These are phyloP conservation scores for Zygosaccharomyces siamensis DNA, from an alignment of 805 yeast species.

Conservation along the genomic window DNA sequence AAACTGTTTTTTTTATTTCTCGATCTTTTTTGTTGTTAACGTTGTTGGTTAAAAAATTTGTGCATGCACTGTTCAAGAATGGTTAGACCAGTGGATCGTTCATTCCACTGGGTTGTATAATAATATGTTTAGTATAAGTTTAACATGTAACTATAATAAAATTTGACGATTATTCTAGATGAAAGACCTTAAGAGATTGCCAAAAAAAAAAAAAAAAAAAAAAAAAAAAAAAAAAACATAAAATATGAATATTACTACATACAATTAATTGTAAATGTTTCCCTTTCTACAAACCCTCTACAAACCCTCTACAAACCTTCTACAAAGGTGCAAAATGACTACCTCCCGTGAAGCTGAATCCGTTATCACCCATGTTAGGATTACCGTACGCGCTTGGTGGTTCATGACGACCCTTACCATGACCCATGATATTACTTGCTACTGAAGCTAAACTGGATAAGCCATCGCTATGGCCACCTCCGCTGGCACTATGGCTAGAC, in stretches of 20 bases:
- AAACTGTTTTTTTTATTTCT: background rate
- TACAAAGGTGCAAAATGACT: constrained; percentile 1
- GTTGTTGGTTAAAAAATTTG: background rate
- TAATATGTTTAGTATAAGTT: background rate
- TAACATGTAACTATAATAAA: constrained; percentile 3
- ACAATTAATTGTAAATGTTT: background rate
- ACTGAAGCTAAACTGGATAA: constrained; percentile 1
- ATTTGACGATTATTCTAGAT: background rate
- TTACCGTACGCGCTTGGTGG: constrained; percentile 2
- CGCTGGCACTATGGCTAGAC: background rate
- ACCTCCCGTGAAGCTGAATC: constrained; percentile 3
- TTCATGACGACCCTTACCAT: background rate
- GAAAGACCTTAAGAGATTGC: no score
- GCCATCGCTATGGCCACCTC: background rate
- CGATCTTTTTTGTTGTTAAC: constrained; percentile 3
- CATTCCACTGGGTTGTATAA: constrained; percentile 3
- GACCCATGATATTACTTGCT: constrained; percentile 3
- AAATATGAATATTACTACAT: background rate
- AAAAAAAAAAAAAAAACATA: background rate
- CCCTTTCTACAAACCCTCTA: background rate
- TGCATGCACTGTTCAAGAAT: background rate
- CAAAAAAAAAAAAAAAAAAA: background rate
- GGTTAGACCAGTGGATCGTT: background rate
- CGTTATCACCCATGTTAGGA: background rate
- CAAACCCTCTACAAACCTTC: background rate